Percentiles rank a stretch among this genome's conserved stretches.
Conservation (phyloP, 495 filamentous ascomycete genomes). For the Hypoxylon perforatum region DNA sequence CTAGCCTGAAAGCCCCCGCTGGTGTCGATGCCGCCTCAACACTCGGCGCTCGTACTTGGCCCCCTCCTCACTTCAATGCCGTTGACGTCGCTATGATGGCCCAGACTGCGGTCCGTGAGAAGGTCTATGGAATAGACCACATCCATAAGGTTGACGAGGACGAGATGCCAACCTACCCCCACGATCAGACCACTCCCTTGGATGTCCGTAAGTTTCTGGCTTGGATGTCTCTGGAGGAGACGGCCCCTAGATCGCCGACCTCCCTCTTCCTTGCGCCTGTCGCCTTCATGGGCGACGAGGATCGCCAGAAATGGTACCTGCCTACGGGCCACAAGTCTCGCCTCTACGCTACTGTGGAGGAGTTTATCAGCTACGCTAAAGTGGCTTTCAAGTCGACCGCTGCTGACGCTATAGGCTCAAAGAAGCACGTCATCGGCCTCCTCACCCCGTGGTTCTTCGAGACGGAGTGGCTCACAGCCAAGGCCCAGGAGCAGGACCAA, state of each 20-base stretch:
- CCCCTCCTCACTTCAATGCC: constrained; percentile 14
- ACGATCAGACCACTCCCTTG: constrained; percentile 17
- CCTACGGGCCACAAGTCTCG: constrained; percentile 30
- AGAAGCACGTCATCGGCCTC: constrained; percentile 24
- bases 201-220: constrained; percentile 24
- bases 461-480: not conserved
- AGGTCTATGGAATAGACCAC: constrained; percentile 25
- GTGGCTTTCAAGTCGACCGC: constrained; percentile 8
- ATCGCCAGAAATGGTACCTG: constrained; percentile 26
- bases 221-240: constrained; percentile 12
- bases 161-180: constrained; percentile 2
- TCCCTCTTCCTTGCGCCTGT: constrained; percentile 32
- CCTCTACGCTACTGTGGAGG: constrained; percentile 27
- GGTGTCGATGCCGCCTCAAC: not conserved
- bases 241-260: not conserved
- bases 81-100: constrained; percentile 27
- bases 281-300: constrained; percentile 24
- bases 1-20: not conserved
- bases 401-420: not conserved
- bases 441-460: constrained; percentile 38
- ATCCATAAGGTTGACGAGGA: not conserved
- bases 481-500: not conserved
- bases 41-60: constrained; percentile 1
- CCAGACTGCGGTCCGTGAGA: constrained; percentile 1
- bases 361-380: constrained; percentile 27